Percentiles rank a stretch among this genome's conserved stretches.
Conservation (phyloP, 805 yeast species). For the Scheffersomyces ergatensis region DNA sequence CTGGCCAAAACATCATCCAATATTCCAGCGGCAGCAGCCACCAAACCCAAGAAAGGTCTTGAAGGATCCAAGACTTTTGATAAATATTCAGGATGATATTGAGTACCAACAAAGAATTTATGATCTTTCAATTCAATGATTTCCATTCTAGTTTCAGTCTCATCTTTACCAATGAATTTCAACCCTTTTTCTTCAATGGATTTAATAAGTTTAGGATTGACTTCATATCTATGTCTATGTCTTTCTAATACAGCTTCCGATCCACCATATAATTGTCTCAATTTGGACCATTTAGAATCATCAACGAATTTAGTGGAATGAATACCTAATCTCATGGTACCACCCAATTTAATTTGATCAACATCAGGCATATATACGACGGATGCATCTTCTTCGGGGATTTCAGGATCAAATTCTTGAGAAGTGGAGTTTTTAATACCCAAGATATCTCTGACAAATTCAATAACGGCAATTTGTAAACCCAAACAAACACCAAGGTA, state of each 20-base stretch:
- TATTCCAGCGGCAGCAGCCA: slow-evolving; percentile 89
- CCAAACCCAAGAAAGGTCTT: slow-evolving; percentile 91
- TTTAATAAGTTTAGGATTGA: slow-evolving; percentile 78
- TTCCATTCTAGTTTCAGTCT: slow-evolving; percentile 88
- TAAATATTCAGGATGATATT: slow-evolving; percentile 97
- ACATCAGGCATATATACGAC: slow-evolving; percentile 99
- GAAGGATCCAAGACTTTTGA: slow-evolving; percentile 97
- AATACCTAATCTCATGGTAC: slow-evolving; percentile 97
- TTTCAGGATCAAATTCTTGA: slow-evolving; percentile 72
- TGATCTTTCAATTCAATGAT: slow-evolving; percentile 82
- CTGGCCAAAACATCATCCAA: slow-evolving; percentile 61
- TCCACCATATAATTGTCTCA: slow-evolving; percentile 78
- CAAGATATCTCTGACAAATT: slow-evolving; percentile 78
- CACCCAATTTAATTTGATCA: slow-evolving; percentile 93
- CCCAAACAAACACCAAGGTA: slow-evolving; percentile 97
- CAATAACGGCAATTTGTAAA: slow-evolving; percentile 94
- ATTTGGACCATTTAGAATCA: slow-evolving; percentile 62
- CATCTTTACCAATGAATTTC: slow-evolving; percentile 91
- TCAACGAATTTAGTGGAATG: slow-evolving; percentile 82
- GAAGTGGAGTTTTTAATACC: slow-evolving; percentile 71
- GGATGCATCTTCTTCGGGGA: slow-evolving; percentile 61
- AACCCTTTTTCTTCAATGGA: slow-evolving; percentile 77
- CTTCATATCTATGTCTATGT: slow-evolving; percentile 98
- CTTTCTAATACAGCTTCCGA: slow-evolving; percentile 75
- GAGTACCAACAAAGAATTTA: slow-evolving; percentile 92